A percentile compares a stretch with the other conserved stretches of the same genome.
phyloP scores from a whole-genome alignment of 2,329 filamentous ascomycete species.

The Fusarium chuoi region DNA sequence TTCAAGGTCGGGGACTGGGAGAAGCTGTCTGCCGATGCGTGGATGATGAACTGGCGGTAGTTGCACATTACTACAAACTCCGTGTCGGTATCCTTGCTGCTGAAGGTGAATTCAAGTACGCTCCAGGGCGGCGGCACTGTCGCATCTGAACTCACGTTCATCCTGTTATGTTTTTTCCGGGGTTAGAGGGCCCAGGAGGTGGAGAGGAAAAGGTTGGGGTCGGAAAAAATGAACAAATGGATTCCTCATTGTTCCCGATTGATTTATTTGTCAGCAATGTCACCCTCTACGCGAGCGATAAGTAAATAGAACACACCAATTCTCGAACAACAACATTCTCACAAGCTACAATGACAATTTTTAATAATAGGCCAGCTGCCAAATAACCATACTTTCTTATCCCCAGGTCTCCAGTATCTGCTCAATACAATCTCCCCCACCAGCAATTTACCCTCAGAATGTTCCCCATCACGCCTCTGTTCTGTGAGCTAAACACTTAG shows the following conservation, averaged over 20 bases:
- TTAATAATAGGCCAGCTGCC: background rate
- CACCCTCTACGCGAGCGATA: rapidly evolving
- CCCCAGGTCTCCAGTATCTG: no score
- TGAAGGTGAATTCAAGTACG: background rate
- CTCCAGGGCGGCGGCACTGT: background rate
- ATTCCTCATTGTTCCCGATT: rapidly evolving
- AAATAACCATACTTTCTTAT: rapidly evolving
- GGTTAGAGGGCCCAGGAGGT: no score
- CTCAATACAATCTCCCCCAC: rapidly evolving
- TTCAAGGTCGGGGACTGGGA: background rate
- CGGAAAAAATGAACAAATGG: background rate
- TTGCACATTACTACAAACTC: background rate
- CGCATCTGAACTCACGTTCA: background rate
- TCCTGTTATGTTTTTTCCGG: rapidly evolving
- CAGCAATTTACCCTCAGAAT: background rate
- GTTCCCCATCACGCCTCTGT: rapidly evolving
- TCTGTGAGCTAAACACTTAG: rapidly evolving
- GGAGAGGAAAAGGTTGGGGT: background rate
- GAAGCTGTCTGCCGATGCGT: background rate
- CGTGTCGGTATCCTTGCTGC: rapidly evolving
- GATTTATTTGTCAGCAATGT: background rate
- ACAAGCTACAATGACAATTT: rapidly evolving
- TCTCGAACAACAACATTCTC: background rate
- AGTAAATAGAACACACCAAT: background rate
- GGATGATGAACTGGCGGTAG: background rate